phyloP scores from a whole-genome alignment of 371 early-diverging fungal species.

The Parasitella parasitica region DNA sequence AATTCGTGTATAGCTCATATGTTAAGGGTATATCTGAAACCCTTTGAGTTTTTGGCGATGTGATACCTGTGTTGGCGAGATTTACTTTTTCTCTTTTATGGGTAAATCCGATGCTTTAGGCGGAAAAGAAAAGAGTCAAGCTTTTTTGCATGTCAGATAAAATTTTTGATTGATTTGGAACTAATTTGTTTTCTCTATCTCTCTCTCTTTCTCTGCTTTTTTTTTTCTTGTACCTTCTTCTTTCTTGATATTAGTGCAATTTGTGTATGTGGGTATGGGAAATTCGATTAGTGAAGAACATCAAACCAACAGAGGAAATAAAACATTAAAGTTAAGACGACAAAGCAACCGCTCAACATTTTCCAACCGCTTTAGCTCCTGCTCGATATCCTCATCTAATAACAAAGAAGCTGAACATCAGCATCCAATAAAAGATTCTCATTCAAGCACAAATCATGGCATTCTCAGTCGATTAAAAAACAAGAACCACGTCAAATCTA shows the following conservation, averaged over 20 bases:
- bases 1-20: too few species aligned
- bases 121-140: neutral
- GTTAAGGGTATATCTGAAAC: too few species aligned
- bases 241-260: neutral
- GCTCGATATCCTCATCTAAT: neutral
- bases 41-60: too few species aligned
- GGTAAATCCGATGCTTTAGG: too few species aligned
- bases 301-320: neutral
- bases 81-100: too few species aligned
- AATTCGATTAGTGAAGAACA: neutral
- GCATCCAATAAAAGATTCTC: neutral
- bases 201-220: neutral
- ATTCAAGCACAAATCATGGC: neutral
- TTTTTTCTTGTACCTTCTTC: too few species aligned
- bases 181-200: neutral
- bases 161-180: neutral
- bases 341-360: neutral
- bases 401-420: neutral
- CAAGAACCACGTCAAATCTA: neutral
- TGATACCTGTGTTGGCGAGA: too few species aligned
- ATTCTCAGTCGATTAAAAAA: conserved; percentile 3
- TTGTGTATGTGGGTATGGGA: neutral
- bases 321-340: neutral
- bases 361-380: neutral
- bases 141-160: neutral